Evolutionary conservation across 768 basidiomycete species (phyloP).

Genomic region (Calocera cornea): DNA sequence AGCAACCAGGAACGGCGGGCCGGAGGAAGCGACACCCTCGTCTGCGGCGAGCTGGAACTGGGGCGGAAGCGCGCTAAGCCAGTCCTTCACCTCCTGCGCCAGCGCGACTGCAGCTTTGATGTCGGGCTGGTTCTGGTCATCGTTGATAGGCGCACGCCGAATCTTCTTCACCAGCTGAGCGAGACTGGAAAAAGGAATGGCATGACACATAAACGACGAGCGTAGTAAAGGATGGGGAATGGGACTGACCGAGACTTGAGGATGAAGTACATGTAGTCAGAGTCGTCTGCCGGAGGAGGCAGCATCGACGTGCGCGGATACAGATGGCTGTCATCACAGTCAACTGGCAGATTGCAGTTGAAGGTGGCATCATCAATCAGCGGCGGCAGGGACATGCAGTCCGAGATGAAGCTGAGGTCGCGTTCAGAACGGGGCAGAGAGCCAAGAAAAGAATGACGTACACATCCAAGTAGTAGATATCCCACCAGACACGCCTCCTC

Average conservation of each 20-base stretch:
- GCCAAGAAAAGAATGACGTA: slow-evolving; percentile 28
- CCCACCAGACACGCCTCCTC: slow-evolving; percentile 60
- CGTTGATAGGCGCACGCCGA: slow-evolving; percentile 37
- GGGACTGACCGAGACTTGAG: slow-evolving; percentile 47
- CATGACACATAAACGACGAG: background rate
- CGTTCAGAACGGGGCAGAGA: background rate
- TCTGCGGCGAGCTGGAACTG: slow-evolving; percentile 32
- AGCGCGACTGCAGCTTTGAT: slow-evolving; percentile 49
- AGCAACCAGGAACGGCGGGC: slow-evolving; percentile 29
- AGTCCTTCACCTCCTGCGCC: slow-evolving; percentile 43
- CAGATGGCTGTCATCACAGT: slow-evolving; percentile 44
- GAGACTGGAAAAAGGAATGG: slow-evolving; percentile 30
- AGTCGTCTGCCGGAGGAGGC: slow-evolving; percentile 25
- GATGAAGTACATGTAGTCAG: slow-evolving; percentile 36
- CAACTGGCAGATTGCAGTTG: slow-evolving; percentile 40
- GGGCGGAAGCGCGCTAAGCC: slow-evolving; percentile 39
- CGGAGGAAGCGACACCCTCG: slow-evolving; percentile 21
- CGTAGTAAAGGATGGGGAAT: background rate
- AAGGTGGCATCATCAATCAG: slow-evolving; percentile 43
- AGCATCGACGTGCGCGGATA: slow-evolving; percentile 33
- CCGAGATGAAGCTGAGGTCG: slow-evolving; percentile 47
- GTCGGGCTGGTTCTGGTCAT: slow-evolving; percentile 30
- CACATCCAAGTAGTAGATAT: slow-evolving; percentile 64
- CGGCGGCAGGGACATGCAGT: slow-evolving; percentile 50
- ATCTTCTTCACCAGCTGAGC: slow-evolving; percentile 50